Percentiles rank a stretch among this genome's conserved stretches.
phyloP scores from a whole-genome alignment of 352 stramenopile genomes.

The Globisporangium paroecandrum region DNA sequence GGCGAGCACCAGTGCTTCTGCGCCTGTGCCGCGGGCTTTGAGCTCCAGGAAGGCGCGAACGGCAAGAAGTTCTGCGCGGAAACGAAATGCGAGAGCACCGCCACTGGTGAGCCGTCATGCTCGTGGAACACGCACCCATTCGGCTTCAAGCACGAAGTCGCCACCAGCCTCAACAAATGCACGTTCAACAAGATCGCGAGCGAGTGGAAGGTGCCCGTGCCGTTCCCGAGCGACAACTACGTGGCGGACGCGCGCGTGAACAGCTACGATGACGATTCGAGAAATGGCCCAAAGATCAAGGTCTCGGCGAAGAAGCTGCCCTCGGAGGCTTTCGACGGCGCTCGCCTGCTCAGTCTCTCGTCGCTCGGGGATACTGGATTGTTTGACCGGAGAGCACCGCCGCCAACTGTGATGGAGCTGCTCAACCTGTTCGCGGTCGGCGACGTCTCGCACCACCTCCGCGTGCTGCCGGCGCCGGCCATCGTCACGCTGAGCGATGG shows the following conservation, averaged over 20 bases:
- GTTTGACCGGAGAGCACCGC: slow-evolving; percentile 10
- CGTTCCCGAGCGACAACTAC: slow-evolving; percentile 61
- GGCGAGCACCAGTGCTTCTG: slow-evolving; percentile 50
- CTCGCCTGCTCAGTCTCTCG: slow-evolving; percentile 15
- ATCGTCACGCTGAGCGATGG: slow-evolving; percentile 17
- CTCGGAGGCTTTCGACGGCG: slow-evolving; percentile 14
- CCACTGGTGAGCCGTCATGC: slow-evolving; percentile 25
- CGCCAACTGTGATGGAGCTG: slow-evolving; percentile 15
- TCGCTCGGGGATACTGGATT: slow-evolving; percentile 15
- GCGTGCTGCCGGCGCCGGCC: slow-evolving; percentile 10
- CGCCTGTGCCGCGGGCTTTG: slow-evolving; percentile 39
- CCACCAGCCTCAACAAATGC: neutral
- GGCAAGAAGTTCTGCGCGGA: slow-evolving; percentile 25
- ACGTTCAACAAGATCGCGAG: slow-evolving; percentile 25
- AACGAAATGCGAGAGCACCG: slow-evolving; percentile 14
- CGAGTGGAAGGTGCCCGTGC: slow-evolving; percentile 35
- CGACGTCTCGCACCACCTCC: slow-evolving; percentile 12
- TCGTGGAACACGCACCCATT: slow-evolving; percentile 36
- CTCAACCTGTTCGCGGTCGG: slow-evolving; percentile 20
- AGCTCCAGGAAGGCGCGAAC: slow-evolving; percentile 22
- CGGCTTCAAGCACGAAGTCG: slow-evolving; percentile 41
- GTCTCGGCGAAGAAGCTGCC: slow-evolving; percentile 3
- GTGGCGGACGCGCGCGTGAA: slow-evolving; percentile 42
- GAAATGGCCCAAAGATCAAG: slow-evolving; percentile 5
- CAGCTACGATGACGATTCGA: slow-evolving; percentile 12